Conservation (phyloP, 129 eudicot species). For the Gnaphalium uliginosum region DNA sequence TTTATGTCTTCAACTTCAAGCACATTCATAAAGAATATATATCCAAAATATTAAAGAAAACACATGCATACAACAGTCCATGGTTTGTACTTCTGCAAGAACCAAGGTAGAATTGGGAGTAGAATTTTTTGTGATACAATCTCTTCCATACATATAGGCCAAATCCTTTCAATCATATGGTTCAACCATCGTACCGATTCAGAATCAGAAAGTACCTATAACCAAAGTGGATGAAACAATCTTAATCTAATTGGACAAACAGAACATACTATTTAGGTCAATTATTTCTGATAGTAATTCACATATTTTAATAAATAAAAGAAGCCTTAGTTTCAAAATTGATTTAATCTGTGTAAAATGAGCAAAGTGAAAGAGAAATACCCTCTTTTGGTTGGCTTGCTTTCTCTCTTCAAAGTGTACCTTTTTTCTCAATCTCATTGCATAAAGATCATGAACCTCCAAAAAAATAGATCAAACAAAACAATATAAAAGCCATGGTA, state of each 20-base stretch:
- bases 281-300: background rate
- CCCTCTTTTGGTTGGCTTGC: constrained; percentile 74
- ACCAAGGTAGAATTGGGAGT: constrained; percentile 91
- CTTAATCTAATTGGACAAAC: background rate
- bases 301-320: background rate
- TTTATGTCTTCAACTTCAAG: background rate
- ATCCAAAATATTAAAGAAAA: constrained; percentile 12
- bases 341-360: background rate
- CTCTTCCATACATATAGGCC: constrained; percentile 87
- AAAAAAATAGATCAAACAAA: constrained; percentile 5
- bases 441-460: constrained; percentile 79
- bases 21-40: background rate
- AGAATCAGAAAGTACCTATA: constrained; percentile 81
- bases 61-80: constrained; percentile 80
- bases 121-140: constrained; percentile 82
- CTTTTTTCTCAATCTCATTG: constrained; percentile 67
- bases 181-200: constrained; percentile 93
- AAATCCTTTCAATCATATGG: constrained; percentile 78
- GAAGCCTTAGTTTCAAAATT: background rate
- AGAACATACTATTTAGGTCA: background rate
- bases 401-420: constrained; percentile 77
- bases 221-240: background rate
- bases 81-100: constrained; percentile 91
- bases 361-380: constrained; percentile 6
- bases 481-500: background rate